Percentiles rank a stretch among this genome's conserved stretches.
phyloP scores from a whole-genome alignment of 495 filamentous ascomycete species.

The Talaromyces thailandensis region DNA sequence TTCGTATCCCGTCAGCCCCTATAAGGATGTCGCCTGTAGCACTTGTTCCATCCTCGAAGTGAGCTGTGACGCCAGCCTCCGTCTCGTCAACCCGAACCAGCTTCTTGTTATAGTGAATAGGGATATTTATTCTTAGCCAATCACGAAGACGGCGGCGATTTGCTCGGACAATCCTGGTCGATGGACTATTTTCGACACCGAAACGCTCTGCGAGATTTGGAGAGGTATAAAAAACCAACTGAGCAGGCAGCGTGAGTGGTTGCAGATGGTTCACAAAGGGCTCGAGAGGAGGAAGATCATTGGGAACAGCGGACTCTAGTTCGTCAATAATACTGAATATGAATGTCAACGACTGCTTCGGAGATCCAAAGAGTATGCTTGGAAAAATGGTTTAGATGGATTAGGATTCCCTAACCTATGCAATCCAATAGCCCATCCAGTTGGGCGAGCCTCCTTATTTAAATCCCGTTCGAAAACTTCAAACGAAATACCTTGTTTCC shows the following conservation, averaged over 20 bases:
- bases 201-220: not conserved
- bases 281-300: not conserved
- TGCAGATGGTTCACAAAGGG: not conserved
- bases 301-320: not conserved
- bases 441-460: constrained; percentile 16
- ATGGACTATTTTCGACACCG: not conserved
- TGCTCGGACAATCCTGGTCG: not conserved
- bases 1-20: constrained; percentile 11
- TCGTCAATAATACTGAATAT: not conserved
- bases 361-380: not conserved
- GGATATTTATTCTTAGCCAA: not conserved
- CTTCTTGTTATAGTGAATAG: not conserved
- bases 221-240: not conserved
- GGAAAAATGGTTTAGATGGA: not conserved
- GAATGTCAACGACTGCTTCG: not conserved
- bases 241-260: not conserved
- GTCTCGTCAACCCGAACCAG: not conserved
- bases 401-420: constrained; percentile 31
- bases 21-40: constrained; percentile 11
- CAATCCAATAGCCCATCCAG: constrained; percentile 42
- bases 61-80: not conserved
- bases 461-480: constrained; percentile 38
- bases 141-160: not conserved
- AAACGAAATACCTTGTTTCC: constrained; percentile 25
- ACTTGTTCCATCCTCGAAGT: constrained; percentile 11